These are phyloP conservation scores for Psidium guajava DNA, from an alignment of 345 rosid genomes.

Conservation along the genomic window DNA sequence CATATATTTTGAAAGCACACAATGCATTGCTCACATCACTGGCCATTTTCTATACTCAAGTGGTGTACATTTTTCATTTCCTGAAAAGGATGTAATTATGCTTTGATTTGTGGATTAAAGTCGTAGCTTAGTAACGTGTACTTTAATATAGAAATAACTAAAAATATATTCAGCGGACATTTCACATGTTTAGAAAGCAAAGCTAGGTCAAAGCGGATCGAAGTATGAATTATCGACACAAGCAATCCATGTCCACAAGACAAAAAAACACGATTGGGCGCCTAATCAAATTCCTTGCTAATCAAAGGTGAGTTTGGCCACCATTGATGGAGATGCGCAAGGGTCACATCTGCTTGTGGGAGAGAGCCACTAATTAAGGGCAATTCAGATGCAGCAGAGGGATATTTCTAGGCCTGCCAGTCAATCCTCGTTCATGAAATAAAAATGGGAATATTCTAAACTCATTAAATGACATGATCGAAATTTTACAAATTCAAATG, in stretches of 20 bases:
- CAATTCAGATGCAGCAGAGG: not conserved
- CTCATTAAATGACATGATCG: not conserved
- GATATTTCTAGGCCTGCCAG: constrained; percentile 10
- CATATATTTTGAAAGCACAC: too few relatives aligned
- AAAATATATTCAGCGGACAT: not conserved
- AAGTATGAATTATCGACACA: not conserved
- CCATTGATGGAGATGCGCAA: not conserved
- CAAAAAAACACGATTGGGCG: not conserved
- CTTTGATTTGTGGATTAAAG: not conserved
- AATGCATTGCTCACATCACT: not conserved
- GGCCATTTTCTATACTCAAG: not conserved
- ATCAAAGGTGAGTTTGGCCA: not conserved
- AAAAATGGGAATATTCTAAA: constrained; percentile 21
- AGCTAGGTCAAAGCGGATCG: not conserved
- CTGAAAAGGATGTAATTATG: not conserved
- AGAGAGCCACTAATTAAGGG: not conserved
- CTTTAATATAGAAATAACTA: not conserved
- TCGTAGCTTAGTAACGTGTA: not conserved
- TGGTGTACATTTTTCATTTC: not conserved
- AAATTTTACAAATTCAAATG: not conserved
- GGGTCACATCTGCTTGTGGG: not conserved
- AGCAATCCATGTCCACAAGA: not conserved
- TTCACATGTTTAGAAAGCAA: not conserved
- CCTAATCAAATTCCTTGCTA: not conserved
- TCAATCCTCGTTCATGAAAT: constrained; percentile 23